Base-by-base conservation (phyloP, 2,329 filamentous ascomycete genomes). In the Venturiaceae sp. region DNA sequence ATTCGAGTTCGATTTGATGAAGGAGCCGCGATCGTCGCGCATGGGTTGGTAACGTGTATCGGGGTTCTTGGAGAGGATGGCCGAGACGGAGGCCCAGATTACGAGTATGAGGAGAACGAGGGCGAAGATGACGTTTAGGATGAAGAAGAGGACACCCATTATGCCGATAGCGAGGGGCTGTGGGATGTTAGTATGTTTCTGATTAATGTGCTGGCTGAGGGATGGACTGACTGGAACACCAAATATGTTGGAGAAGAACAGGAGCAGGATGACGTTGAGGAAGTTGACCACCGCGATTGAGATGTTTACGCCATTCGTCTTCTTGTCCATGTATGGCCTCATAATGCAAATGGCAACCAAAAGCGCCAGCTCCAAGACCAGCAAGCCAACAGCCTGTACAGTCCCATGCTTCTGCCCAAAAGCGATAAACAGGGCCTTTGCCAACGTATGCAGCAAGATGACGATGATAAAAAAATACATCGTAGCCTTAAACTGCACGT, bases 271-370 rank as follows among this genome's bases (percentile, higher is more conserved):
- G 58, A 87, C 83, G 74, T 94, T 95, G 67, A 96, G 71, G 72
- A 96, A 95, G 78, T 96, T 96, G 73, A 96, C 80, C 52, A 84
- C 87, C 62, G 85, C 87, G 66, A 96, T 96, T 61, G 90, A 83
- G 67, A 97, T 96, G 75, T 96, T 96, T 81, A 96, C 95, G 53
- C 87, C 85, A 73, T 96, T 97, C 61, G 90, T 96, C 77, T 91
- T 92, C 83, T 96, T 96, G 79, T 96, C 92, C 92, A 97, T 97
- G 87, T 90, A 97, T 21, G 92, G 92, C 60, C 90, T 86, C 64
- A 96, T 76, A 57, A 95, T 85, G 61, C 85, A 87, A 59, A 90
- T 85, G 21, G 76, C 84, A 65, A 96, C 86, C 59, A 97, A 79
- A 65, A 88, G 85, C 57, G 74, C 82, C 2, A 86, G 86, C 73